These are phyloP conservation scores for Mitragyna speciosa DNA, from an alignment of 257 asterid genomes.

Conservation along the genomic window DNA sequence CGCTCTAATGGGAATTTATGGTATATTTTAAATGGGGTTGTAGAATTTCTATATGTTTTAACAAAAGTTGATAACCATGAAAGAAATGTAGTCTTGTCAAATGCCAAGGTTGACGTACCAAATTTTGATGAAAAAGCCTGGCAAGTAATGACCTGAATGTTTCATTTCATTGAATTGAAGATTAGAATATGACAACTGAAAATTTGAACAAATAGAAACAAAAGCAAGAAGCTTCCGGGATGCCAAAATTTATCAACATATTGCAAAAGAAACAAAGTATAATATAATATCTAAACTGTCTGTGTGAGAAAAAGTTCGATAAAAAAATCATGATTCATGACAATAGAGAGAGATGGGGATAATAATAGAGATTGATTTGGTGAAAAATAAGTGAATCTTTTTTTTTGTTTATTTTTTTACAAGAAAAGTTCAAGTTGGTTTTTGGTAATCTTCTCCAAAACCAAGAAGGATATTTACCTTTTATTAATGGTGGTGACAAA, in stretches of 20 bases:
- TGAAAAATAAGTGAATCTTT: constrained; percentile 10
- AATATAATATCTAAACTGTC: neutral
- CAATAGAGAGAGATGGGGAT: neutral
- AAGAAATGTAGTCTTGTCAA: neutral
- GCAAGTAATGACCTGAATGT: neutral
- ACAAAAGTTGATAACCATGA: neutral
- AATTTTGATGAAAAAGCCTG: neutral
- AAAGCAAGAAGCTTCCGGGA: neutral
- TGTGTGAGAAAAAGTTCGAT: neutral
- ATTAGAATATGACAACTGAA: neutral
- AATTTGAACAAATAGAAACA: neutral
- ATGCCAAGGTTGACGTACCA: neutral
- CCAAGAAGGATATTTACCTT: constrained; percentile 28
- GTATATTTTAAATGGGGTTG: too few species aligned
- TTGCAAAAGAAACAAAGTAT: neutral
- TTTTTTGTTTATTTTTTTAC: too few species aligned
- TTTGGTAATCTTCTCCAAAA: constrained; percentile 31
- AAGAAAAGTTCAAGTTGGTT: constrained; percentile 20
- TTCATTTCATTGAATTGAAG: neutral
- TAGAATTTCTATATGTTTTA: too few species aligned
- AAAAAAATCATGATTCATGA: neutral
- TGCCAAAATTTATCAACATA: neutral
- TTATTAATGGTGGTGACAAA: constrained; percentile 32
- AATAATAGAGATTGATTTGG: neutral
- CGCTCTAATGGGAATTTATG: too few species aligned